Evolutionary conservation across 108 stramenopile genomes (phyloP).

Genomic region (Discostella stelligeroides): DNA sequence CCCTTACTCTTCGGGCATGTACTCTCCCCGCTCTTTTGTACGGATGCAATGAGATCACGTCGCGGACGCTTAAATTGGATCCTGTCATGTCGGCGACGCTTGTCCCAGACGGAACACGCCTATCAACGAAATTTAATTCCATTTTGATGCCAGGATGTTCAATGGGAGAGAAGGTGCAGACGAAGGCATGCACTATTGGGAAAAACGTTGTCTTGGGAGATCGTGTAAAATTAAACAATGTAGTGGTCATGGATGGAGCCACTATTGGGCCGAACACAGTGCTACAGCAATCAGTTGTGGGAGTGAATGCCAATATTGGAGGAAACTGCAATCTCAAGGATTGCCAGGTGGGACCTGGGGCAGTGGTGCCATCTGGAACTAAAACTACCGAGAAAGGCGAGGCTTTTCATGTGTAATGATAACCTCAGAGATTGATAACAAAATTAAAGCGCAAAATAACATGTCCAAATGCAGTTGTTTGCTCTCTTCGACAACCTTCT

Average conservation of each 20-base stretch:
- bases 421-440: too few relatives aligned
- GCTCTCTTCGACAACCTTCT: neutral
- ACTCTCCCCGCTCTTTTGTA: slow-evolving; percentile 71
- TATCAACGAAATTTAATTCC: slow-evolving; percentile 72
- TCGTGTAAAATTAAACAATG: slow-evolving; percentile 82
- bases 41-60: slow-evolving; percentile 73
- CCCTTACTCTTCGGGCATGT: slow-evolving; percentile 63
- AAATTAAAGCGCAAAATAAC: neutral
- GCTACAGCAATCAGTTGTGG: slow-evolving; percentile 81
- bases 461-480: neutral
- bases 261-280: slow-evolving; percentile 71
- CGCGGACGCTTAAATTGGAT: slow-evolving; percentile 40
- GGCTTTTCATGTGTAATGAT: slow-evolving; percentile 46
- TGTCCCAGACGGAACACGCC: slow-evolving; percentile 34
- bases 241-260: slow-evolving; percentile 79
- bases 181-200: slow-evolving; percentile 77
- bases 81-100: slow-evolving; percentile 2
- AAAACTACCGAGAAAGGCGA: slow-evolving; percentile 72
- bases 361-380: slow-evolving; percentile 56
- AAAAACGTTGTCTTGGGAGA: slow-evolving; percentile 54
- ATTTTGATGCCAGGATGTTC: slow-evolving; percentile 55
- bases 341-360: slow-evolving; percentile 77
- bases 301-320: slow-evolving; percentile 62
- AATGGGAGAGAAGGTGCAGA: slow-evolving; percentile 73
- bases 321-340: slow-evolving; percentile 87